Conservation (phyloP, 2,329 filamentous ascomycete species). For the Pyrenochaeta sp. region DNA sequence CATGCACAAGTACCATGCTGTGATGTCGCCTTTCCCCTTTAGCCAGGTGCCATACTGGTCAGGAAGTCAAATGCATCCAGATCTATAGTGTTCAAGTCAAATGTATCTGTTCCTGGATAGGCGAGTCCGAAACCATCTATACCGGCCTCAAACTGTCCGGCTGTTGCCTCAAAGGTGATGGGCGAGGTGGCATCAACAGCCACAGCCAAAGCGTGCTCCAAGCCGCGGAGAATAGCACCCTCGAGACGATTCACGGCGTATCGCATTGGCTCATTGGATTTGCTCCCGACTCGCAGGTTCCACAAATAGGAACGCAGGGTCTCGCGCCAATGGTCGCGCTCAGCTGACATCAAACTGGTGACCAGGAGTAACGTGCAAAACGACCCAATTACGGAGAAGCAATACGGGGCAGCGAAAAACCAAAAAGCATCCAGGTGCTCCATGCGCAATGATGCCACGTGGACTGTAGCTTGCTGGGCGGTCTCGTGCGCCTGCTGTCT, state of each 20-base stretch:
- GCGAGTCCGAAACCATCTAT: background rate
- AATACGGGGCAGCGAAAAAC: background rate
- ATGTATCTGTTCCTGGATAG: background rate
- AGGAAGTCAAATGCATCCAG: background rate
- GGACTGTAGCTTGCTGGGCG: background rate
- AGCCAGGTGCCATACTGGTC: background rate
- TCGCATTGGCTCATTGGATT: background rate
- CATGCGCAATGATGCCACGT: background rate
- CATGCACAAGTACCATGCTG: too few species aligned
- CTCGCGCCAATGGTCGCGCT: background rate
- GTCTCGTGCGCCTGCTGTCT: background rate
- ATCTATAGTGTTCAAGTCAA: background rate
- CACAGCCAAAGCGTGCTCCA: background rate
- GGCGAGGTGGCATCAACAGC: background rate
- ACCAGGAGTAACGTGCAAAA: background rate
- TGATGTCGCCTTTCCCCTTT: too few species aligned
- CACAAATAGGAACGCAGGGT: background rate
- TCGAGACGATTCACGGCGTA: background rate
- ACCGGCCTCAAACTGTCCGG: background rate
- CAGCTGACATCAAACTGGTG: background rate
- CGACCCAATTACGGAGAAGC: background rate
- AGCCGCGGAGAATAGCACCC: background rate
- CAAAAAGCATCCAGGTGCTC: background rate
- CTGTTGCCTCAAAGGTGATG: background rate
- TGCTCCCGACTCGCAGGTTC: background rate